phyloP scores from a whole-genome alignment of 2,329 filamentous ascomycete genomes.

The Sordariomycetes sp. region DNA sequence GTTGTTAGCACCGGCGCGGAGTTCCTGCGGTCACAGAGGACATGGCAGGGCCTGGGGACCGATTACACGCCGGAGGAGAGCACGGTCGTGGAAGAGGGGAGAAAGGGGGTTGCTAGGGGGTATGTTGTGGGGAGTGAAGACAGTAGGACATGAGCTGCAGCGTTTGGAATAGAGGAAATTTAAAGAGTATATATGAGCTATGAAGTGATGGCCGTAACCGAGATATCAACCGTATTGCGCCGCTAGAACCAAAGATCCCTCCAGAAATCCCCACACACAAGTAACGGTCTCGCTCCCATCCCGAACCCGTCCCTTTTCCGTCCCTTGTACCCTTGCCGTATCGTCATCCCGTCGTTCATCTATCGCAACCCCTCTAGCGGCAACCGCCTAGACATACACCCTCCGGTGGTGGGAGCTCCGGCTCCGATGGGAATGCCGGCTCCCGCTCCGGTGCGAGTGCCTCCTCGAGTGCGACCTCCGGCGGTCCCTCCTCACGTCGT shows the following conservation, averaged over 20 bases:
- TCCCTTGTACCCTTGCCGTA: not conserved
- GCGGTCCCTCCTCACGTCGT: constrained; percentile 33
- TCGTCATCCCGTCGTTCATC: not conserved
- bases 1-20: constrained; percentile 87
- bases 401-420: constrained; percentile 12
- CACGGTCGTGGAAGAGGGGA: constrained; percentile 70
- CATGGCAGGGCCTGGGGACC: constrained; percentile 85
- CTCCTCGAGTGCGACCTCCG: constrained; percentile 27
- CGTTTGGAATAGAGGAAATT: not conserved
- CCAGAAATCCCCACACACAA: not conserved
- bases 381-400: constrained; percentile 9
- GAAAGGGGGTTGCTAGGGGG: constrained; percentile 78
- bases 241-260: not conserved
- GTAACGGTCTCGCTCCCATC: not conserved
- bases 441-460: constrained; percentile 19
- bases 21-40: constrained; percentile 69
- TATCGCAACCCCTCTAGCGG: no score
- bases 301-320: not conserved
- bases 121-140: constrained; percentile 62
- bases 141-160: constrained; percentile 9
- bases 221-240: not conserved
- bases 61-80: constrained; percentile 61
- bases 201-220: not conserved
- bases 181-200: not conserved
- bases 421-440: constrained; percentile 22